Evolutionary conservation across 306 rosid species (phyloP), one percentile per base, ranked within the genome.

Genomic region (Herpetospermum pedunculosum): DNA sequence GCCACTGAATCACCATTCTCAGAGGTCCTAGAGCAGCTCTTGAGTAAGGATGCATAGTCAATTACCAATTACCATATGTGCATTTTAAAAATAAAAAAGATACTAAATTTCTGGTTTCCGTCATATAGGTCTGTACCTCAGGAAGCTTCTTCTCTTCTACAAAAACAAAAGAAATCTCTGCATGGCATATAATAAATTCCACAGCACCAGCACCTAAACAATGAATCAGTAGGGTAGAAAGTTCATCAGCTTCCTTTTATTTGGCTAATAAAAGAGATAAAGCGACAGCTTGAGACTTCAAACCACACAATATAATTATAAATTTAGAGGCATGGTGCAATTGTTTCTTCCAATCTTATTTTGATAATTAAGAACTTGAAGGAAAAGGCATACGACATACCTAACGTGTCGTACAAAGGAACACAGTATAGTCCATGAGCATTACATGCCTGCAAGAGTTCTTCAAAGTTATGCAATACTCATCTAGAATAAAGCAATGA

Each of bases 341-440:
- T 37, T 9, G 4, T 63, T 3, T 18, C 8, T 19, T 64, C 41
- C 71, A 37, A 63, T 34, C 25, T 59, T 46, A 62, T 62, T n/a
- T 28, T 35, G 46, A 18, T 23, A 68, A 69, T 47, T 28, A 18
- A 47, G 16, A 47, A 48, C 43, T 46, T 32, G 40, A 25, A 69
- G 54, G 50, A 59, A 79, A 21, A 78, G 77, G 77, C 86, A 76
- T 84, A 91, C 96, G 76, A 72, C 86, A 80, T 85, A 95, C 99
- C 99, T 79, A 95, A 82, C 52, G 96, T 88, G 80, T 95, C 99
- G 71, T 95, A 95, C 73, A 95, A 82, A 77, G 99, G 99, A 74
- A 95, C 99, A 76, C 99, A 95, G 65, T 82, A 86, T 81, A 95
- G 92, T 63, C 88, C 99, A 80, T 89, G 97, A 79, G 97, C 99